Conservation (phyloP, 345 rosid species). For the Noccaea caerulescens region DNA sequence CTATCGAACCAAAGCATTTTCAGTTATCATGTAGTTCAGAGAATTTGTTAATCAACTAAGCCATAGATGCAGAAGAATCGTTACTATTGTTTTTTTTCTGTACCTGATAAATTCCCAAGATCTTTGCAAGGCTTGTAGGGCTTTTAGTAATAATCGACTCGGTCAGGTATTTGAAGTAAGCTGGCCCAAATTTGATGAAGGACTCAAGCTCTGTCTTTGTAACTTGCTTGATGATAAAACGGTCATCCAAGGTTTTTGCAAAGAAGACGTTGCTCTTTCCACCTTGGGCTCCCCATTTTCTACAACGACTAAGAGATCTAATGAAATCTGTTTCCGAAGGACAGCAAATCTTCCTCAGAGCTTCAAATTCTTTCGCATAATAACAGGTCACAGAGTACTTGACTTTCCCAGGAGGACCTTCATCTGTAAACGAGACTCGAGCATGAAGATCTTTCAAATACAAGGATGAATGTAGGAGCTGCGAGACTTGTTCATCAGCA, state of each 20-base stretch:
- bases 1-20: not conserved
- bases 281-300: constrained; percentile 99
- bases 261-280: constrained; percentile 99
- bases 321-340: constrained; percentile 84
- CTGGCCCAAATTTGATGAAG: constrained; percentile 87
- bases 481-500: constrained; percentile 63
- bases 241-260: constrained; percentile 94
- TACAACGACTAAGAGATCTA: constrained; percentile 93
- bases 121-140: constrained; percentile 94
- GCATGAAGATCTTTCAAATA: constrained; percentile 72
- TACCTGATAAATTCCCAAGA: constrained; percentile 98
- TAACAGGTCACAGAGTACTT: constrained; percentile 87
- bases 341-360: constrained; percentile 83
- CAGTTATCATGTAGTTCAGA: constrained; percentile 13
- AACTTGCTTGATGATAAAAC: constrained; percentile 94
- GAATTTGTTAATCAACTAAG: not conserved
- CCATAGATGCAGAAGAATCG: constrained; percentile 2
- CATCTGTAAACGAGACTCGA: constrained; percentile 73
- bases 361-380: constrained; percentile 83
- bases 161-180: constrained; percentile 82
- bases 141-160: constrained; percentile 70
- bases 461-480: constrained; percentile 60
- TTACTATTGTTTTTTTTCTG: constrained; percentile 10
- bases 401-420: constrained; percentile 73
- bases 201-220: constrained; percentile 97